A percentile compares a stretch with the other conserved stretches of the same genome.
Evolutionary conservation across 768 basidiomycete genomes (phyloP).

Genomic region (Gloeophyllum trabeum): DNA sequence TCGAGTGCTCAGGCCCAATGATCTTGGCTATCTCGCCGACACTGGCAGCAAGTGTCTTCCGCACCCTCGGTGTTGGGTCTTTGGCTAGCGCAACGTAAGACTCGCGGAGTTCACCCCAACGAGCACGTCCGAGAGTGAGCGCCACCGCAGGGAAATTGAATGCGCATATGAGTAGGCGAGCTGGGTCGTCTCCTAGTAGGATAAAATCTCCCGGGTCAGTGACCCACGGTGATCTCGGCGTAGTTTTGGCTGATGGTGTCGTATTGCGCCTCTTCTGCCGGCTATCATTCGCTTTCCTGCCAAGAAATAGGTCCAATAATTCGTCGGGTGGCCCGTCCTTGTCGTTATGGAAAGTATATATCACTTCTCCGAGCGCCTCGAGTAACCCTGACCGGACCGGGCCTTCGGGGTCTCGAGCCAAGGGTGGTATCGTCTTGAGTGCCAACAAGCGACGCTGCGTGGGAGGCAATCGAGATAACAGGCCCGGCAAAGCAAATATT

Average conservation of each 20-base stretch:
- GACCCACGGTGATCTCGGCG: conserved; percentile 2
- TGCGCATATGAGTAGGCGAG: conserved; percentile 68
- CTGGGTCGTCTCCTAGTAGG: conserved; percentile 49
- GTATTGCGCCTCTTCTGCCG: background rate
- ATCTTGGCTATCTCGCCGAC: conserved; percentile 84
- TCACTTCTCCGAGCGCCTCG: conserved; percentile 82
- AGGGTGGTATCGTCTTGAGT: conserved; percentile 47
- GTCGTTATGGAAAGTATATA: conserved; percentile 67
- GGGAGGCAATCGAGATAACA: conserved; percentile 55
- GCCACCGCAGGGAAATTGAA: conserved; percentile 91
- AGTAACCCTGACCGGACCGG: conserved; percentile 72
- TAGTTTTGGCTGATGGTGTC: background rate
- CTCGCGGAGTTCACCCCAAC: conserved; percentile 67
- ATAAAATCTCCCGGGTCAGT: conserved; percentile 8
- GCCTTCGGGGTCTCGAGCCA: conserved; percentile 51
- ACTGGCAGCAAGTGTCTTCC: conserved; percentile 76
- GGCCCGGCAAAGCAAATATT: conserved; percentile 73
- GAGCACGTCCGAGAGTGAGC: conserved; percentile 60
- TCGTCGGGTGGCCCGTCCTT: conserved; percentile 61
- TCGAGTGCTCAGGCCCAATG: conserved; percentile 59
- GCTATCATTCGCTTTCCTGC: conserved; percentile 30
- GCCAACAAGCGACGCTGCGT: conserved; percentile 52
- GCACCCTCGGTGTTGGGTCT: conserved; percentile 52
- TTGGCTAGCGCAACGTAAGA: conserved; percentile 56
- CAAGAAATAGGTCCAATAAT: conserved; percentile 70